phyloP scores from a whole-genome alignment of 805 yeast species.

The Saturnispora dispora region DNA sequence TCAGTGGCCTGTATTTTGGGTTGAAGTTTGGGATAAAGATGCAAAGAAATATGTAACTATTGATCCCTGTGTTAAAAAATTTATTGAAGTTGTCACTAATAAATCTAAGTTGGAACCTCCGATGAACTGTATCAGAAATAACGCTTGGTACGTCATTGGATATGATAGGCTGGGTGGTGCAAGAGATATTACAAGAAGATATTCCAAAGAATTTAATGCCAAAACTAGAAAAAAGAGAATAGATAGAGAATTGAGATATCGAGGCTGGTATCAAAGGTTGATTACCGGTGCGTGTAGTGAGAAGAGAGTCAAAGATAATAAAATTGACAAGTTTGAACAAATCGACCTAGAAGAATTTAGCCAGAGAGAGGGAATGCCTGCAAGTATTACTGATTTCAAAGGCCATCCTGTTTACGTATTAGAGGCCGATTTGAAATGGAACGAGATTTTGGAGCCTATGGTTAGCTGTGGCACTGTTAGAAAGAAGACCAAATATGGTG shows the following conservation, averaged over 20 bases:
- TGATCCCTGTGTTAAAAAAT: conserved; percentile 63
- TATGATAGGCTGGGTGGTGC: conserved; percentile 57
- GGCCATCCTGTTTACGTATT: conserved; percentile 82
- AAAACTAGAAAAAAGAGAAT: conserved; percentile 68
- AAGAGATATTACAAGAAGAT: conserved; percentile 79
- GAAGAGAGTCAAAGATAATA: conserved; percentile 18
- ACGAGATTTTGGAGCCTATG: conserved; percentile 63
- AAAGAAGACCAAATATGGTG: conserved; percentile 31
- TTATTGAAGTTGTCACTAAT: conserved; percentile 52
- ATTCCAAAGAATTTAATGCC: conserved; percentile 61
- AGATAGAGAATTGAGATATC: conserved; percentile 46
- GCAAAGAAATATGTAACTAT: conserved; percentile 72
- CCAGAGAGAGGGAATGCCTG: conserved; percentile 78
- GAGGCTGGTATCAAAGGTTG: conserved; percentile 51
- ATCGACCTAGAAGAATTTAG: conserved; percentile 55
- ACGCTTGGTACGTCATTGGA: conserved; percentile 67
- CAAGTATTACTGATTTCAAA: conserved; percentile 69
- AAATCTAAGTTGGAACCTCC: conserved; percentile 58
- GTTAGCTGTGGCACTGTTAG: conserved; percentile 67
- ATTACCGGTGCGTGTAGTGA: conserved; percentile 27
- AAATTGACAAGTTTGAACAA: conserved; percentile 46
- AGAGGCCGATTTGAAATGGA: conserved; percentile 61
- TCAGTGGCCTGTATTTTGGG: conserved; percentile 76
- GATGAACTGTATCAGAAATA: conserved; percentile 43
- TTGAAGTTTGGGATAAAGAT: conserved; percentile 82